phyloP scores from a whole-genome alignment of 768 basidiomycete genomes.

The Podaxis sp. region DNA sequence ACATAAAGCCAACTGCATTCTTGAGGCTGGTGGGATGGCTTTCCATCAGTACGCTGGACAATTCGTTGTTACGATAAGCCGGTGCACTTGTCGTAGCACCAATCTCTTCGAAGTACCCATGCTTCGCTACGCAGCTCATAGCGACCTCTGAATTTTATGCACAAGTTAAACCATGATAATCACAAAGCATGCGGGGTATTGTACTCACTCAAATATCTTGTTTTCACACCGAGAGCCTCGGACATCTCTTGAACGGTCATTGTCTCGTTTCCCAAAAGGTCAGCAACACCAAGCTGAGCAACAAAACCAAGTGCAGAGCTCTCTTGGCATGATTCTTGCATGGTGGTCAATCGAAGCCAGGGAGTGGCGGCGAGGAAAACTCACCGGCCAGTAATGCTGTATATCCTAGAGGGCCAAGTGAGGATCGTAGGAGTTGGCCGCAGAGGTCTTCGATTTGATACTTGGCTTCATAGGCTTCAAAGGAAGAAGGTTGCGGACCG shows the following conservation, averaged over 20 bases:
- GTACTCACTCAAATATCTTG: slow-evolving; percentile 7
- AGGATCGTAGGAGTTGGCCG: background rate
- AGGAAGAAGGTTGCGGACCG: background rate
- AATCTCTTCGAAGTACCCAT: slow-evolving; percentile 5
- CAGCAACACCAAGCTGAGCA: background rate
- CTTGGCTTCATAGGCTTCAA: background rate
- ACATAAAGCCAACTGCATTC: slow-evolving; percentile 7
- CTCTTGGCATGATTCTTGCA: slow-evolving; percentile 10
- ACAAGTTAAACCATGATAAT: background rate
- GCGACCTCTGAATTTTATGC: slow-evolving; percentile 1
- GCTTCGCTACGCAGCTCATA: background rate
- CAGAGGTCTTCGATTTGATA: slow-evolving; percentile 8
- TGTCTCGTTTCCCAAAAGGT: background rate
- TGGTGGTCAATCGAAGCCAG: background rate
- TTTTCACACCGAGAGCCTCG: background rate
- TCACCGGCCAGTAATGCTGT: slow-evolving; percentile 6
- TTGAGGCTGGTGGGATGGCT: background rate
- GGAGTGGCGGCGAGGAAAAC: background rate
- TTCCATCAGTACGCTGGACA: background rate
- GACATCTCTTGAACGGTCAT: slow-evolving; percentile 7
- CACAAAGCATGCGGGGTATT: background rate
- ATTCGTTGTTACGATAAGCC: background rate
- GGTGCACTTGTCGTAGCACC: background rate
- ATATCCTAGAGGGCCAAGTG: background rate
- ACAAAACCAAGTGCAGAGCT: slow-evolving; percentile 8